These are phyloP conservation scores for Collybia mongolica DNA, from an alignment of 768 basidiomycete species.

Conservation along the genomic window DNA sequence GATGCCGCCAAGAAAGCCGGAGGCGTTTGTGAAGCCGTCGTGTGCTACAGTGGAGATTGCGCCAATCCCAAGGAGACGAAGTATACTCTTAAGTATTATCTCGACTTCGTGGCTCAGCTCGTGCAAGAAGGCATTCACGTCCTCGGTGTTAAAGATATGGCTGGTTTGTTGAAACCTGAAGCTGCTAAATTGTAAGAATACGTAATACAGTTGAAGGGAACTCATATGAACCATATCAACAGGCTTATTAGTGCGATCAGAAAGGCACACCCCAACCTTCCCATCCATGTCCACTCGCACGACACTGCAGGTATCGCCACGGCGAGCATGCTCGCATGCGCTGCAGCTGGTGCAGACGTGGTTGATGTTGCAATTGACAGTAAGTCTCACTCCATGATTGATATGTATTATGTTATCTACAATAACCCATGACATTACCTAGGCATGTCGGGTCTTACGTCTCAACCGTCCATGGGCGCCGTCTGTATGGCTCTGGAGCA, in stretches of 20 bases:
- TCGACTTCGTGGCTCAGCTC: constrained; percentile 92
- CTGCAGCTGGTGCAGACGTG: constrained; percentile 96
- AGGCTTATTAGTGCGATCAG: constrained; percentile 94
- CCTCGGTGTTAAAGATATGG: constrained; percentile 98
- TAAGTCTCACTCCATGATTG: constrained; percentile 35
- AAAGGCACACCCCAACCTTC: constrained; percentile 93
- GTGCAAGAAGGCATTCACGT: constrained; percentile 96
- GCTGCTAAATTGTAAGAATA: constrained; percentile 80
- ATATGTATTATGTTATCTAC: constrained; percentile 11
- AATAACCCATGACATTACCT: constrained; percentile 1
- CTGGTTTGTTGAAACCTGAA: constrained; percentile 92
- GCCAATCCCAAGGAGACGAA: constrained; percentile 94
- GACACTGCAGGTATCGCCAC: constrained; percentile 98
- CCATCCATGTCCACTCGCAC: constrained; percentile 99
- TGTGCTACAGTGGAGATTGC: constrained; percentile 98
- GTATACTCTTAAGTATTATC: constrained; percentile 96
- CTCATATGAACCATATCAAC: constrained; percentile 3
- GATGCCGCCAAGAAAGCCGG: constrained; percentile 99
- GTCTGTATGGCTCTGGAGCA: constrained; percentile 95
- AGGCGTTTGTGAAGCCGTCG: constrained; percentile 95
- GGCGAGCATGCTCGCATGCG: constrained; percentile 96
- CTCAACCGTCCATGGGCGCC: constrained; percentile 99
- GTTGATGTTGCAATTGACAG: constrained; percentile 99
- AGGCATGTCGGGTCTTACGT: constrained; percentile 99
- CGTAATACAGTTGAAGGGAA: background rate